Conservation (phyloP, 2,329 filamentous ascomycete genomes). For the Hymenoscyphus repandus region DNA sequence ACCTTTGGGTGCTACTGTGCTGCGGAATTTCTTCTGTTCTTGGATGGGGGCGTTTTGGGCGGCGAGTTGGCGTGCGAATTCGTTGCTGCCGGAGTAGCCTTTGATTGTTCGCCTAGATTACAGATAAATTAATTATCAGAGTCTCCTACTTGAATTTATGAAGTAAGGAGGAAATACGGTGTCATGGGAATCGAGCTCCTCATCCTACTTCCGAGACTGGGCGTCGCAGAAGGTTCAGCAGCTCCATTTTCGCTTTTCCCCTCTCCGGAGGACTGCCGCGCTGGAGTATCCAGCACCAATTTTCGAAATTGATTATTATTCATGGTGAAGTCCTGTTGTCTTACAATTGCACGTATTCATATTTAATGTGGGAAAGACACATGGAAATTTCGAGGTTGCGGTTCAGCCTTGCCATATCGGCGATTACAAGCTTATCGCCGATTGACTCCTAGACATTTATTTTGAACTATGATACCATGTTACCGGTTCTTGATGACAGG, state of each 20-base stretch:
- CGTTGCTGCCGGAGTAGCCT: slow-evolving; percentile 33
- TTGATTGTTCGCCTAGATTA: slow-evolving; percentile 17
- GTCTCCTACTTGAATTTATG: background rate
- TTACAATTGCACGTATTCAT: background rate
- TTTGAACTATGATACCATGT: no score
- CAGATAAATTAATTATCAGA: slow-evolving; percentile 3
- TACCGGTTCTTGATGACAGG: no score
- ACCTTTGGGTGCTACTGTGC: slow-evolving; percentile 73
- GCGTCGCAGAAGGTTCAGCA: slow-evolving; percentile 39
- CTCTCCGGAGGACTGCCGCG: slow-evolving; percentile 29
- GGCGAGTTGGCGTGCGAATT: slow-evolving; percentile 81
- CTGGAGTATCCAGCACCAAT: slow-evolving; percentile 56
- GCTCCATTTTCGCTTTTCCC: slow-evolving; percentile 38
- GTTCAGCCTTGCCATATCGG: background rate
- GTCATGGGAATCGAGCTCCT: slow-evolving; percentile 89
- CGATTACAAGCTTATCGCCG: no score
- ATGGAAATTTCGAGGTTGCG: background rate
- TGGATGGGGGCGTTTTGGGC: slow-evolving; percentile 47
- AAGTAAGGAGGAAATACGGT: slow-evolving; percentile 53
- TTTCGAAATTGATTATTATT: slow-evolving; percentile 94
- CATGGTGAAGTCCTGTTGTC: slow-evolving; percentile 49
- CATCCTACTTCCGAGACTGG: slow-evolving; percentile 68
- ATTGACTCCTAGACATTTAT: no score
- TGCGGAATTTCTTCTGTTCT: slow-evolving; percentile 63
- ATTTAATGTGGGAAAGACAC: background rate